A percentile compares a stretch with the other conserved stretches of the same genome.
These are phyloP conservation scores for Rutstroemia sp. DNA, from an alignment of 2,329 filamentous ascomycete genomes.

Conservation along the genomic window DNA sequence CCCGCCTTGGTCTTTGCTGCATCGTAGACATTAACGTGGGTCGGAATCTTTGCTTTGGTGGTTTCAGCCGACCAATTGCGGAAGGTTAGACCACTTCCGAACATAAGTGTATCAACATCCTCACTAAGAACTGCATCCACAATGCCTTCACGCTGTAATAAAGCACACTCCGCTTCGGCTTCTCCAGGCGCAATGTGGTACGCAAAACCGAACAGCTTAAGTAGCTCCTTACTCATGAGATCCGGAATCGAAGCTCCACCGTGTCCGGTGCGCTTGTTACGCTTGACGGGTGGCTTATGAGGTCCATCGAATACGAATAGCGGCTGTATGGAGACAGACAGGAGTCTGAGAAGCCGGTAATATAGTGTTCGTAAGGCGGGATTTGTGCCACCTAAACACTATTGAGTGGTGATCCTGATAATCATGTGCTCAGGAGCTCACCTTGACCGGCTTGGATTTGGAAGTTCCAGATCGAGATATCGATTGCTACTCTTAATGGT, in stretches of 20 bases:
- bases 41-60: slow-evolving; percentile 59
- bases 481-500: slow-evolving; percentile 81
- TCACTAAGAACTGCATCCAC: slow-evolving; percentile 94
- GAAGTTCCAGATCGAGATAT: slow-evolving; percentile 96
- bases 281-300: slow-evolving; percentile 79
- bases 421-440: slow-evolving; percentile 23
- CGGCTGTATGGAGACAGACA: slow-evolving; percentile 72
- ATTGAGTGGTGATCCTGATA: slow-evolving; percentile 8
- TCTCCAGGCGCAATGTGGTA: slow-evolving; percentile 86
- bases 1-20: slow-evolving; percentile 46
- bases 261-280: slow-evolving; percentile 66
- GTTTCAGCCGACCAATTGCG: slow-evolving; percentile 77
- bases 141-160: slow-evolving; percentile 71
- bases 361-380: slow-evolving; percentile 88
- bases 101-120: slow-evolving; percentile 97
- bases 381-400: slow-evolving; percentile 63
- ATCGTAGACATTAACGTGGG: slow-evolving; percentile 80
- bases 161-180: slow-evolving; percentile 90
- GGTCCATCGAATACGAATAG: slow-evolving; percentile 88
- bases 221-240: slow-evolving; percentile 73
- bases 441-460: slow-evolving; percentile 79
- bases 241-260: slow-evolving; percentile 60
- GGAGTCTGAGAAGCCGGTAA: slow-evolving; percentile 75
- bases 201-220: slow-evolving; percentile 78
- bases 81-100: slow-evolving; percentile 73